Evolutionary conservation across 805 yeast genomes (phyloP), one percentile per base, ranked within the genome.

Genomic region (Blastobotrys peoriensis): DNA sequence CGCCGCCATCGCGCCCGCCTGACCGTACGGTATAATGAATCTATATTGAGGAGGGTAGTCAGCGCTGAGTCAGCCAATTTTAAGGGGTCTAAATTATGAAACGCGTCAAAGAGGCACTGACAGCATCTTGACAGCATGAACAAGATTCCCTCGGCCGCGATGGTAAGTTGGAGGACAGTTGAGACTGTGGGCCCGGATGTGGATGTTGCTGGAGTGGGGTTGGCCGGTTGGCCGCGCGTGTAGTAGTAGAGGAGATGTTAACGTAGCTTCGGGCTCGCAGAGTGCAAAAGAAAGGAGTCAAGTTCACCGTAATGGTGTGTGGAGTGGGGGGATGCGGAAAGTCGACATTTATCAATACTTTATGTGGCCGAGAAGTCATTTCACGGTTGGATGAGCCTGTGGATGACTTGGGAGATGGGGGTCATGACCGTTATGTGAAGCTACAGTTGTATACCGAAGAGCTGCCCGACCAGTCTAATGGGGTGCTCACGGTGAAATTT

Each of bases 281-380:
- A 69, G 83, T 81, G 40, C 69, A 85, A 64, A 86, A 86, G 65
- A 83, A 86, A 65, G 84, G 88, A 27, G 79, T 86, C 68, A 86
- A 85, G 59, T 86, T 88, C 70, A 83, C 94, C 18, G 62, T 85
- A 47, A 81, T 88, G 91, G 81, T 86, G 33, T 81, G 86, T 45
- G 97, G 96, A 36, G 83, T 85, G 60, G 78, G 81, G 82, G 97
- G 97, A 2, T 69, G 80, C 38, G 96, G 96, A 15, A 76, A 96
- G 62, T 83, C 95, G n/a, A 88, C 96, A 3, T 83, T 88, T 57
- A 86, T 89, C 62, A 88, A 89, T 68, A 83, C 95, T 30, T 71
- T 88, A 43, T 88, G 96, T 67, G 82, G 95, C 85, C 48, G 57
- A 40, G 93, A 88, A 52, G 80, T 83, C 54, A 41, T 58, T 19